Evolutionary conservation across 805 yeast genomes (phyloP).

Genomic region (Metschnikowia lachancei): DNA sequence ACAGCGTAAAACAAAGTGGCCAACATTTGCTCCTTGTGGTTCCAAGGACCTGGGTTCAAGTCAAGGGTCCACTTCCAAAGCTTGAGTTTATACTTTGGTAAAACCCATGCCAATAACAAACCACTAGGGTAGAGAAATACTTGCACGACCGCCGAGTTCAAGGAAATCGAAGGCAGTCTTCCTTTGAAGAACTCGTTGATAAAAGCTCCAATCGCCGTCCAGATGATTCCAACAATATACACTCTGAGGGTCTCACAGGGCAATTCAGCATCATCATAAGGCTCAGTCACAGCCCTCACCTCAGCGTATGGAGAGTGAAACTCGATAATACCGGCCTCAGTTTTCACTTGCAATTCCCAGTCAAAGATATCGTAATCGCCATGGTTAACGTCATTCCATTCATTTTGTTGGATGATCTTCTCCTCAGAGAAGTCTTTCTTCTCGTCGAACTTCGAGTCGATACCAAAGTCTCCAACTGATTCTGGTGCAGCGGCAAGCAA

Average conservation of each 20-base stretch:
- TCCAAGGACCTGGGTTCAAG: conserved; percentile 62
- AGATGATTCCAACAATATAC: conserved; percentile 49
- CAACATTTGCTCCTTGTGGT: conserved; percentile 65
- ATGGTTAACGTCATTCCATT: background rate
- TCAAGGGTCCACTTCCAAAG: conserved; percentile 41
- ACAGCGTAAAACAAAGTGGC: conserved; percentile 54
- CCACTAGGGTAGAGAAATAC: conserved; percentile 64
- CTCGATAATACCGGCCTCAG: conserved; percentile 38
- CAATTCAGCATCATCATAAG: conserved; percentile 48
- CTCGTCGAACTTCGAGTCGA: background rate
- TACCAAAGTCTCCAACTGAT: too few relatives aligned
- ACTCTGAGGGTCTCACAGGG: conserved; percentile 54
- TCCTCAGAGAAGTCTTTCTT: conserved; percentile 1
- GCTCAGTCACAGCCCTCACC: conserved; percentile 60
- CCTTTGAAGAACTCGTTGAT: conserved; percentile 57
- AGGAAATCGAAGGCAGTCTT: conserved; percentile 52
- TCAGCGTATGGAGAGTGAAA: conserved; percentile 54
- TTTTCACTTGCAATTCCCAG: conserved; percentile 35
- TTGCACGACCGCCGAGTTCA: conserved; percentile 54
- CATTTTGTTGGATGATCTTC: background rate
- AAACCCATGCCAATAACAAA: conserved; percentile 34
- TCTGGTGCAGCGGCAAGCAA: too few relatives aligned
- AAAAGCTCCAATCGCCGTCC: conserved; percentile 55
- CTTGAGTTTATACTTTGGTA: conserved; percentile 43
- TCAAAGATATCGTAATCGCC: conserved; percentile 18